Evolutionary conservation across 2,329 filamentous ascomycete genomes (phyloP), one percentile per base, ranked within the genome.

Genomic region (Periglandula ipomoeae): DNA sequence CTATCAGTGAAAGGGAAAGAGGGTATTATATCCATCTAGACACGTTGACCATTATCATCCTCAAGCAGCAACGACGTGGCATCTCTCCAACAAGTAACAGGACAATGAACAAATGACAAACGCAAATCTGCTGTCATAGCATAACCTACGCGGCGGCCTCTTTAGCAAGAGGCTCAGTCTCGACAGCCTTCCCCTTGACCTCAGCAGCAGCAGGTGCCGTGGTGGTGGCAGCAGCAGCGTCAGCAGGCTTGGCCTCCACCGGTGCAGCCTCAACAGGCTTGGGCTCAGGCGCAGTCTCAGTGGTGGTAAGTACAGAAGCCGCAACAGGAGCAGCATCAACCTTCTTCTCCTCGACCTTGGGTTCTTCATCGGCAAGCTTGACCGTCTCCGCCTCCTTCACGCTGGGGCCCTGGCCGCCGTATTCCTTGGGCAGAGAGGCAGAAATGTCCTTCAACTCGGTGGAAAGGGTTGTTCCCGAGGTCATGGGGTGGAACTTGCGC

Each of bases 401-500:
- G 37, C 60, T 65, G 13, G 62, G 59, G 44, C 79, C 84, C 57
- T 82, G 82, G 23, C 90, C 91, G 49, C 90, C 91, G 61, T 96
- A 96, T 52, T 77, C 80, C 55, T 76, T 75, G 2, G 89, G 89
- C 44, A 96, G 69, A 41, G 78, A 74, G 43, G 77, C 70, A 11
- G 79, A 82, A 50, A 93, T 71, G 3, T 59, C 61, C 43, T 72
- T 66, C n/a, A 81, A 71, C 65, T 81, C 78, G 11, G 71, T 71
- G 17, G 80, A 81, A 44, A 96, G 72, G 49, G 79, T 80, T 39
- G 70, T 78, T 20, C 90, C 89, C 58, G 85, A 87, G 53, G 77
- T 75, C 70, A 90, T 81, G 41, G 85, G 85, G 60, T 88, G 84
- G 68, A 89, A 88, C 64, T 89, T 89, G 70, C 84, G 84, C 55